A percentile compares a stretch with the other conserved stretches of the same genome.
Evolutionary conservation across 805 yeast genomes (phyloP).

Genomic region (Hanseniaspora taiwanica): DNA sequence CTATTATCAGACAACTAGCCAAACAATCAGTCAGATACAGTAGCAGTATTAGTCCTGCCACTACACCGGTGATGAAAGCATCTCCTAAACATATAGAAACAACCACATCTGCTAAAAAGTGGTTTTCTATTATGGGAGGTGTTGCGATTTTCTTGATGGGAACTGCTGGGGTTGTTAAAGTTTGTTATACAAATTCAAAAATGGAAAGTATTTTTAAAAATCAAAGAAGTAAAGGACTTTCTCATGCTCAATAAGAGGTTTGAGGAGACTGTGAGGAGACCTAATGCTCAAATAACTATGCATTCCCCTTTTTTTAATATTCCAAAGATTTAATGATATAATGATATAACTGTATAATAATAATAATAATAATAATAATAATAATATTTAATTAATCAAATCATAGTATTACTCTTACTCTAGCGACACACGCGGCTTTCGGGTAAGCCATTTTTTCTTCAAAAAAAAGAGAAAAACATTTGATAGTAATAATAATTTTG

Average conservation of each 20-base stretch:
- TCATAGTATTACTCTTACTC: background rate
- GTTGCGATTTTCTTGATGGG: conserved; percentile 9
- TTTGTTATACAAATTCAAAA: conserved; percentile 7
- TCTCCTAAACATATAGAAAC: too few relatives aligned
- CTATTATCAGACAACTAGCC: conserved; percentile 9
- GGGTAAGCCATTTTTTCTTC: too few relatives aligned
- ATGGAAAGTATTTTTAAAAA: conserved; percentile 10
- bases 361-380: background rate
- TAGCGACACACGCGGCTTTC: too few relatives aligned
- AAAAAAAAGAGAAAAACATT: too few relatives aligned
- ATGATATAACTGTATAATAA: too few relatives aligned
- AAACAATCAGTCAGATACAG: conserved; percentile 8
- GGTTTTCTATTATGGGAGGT: conserved; percentile 9
- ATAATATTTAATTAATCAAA: background rate
- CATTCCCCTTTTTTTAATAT: too few relatives aligned
- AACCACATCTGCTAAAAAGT: conserved; percentile 4
- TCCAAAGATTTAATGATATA: too few relatives aligned
- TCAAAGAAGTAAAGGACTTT: conserved; percentile 7
- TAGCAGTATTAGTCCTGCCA: too few relatives aligned
- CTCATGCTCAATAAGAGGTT: conserved; percentile 1
- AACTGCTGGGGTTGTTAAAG: conserved; percentile 8
- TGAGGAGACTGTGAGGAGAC: background rate
- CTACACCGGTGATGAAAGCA: background rate
- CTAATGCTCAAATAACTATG: too few relatives aligned
- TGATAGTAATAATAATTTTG: too few relatives aligned